A percentile compares a stretch with the other conserved stretches of the same genome.
phyloP scores from a whole-genome alignment of 2,329 filamentous ascomycete species.

The Pseudogymnoascus sp. region DNA sequence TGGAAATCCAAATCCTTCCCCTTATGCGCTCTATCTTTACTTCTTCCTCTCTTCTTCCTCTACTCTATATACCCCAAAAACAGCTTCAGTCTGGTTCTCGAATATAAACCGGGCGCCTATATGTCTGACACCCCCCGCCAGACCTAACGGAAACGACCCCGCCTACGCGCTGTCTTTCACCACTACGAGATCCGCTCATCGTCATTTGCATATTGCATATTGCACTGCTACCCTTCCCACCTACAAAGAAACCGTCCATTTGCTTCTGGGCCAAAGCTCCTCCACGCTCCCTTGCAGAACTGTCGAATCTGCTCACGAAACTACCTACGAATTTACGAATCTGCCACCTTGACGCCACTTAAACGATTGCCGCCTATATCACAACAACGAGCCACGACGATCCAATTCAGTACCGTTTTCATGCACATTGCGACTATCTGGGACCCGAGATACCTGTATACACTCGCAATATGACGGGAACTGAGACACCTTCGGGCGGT shows the following conservation, averaged over 20 bases:
- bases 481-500: constrained; percentile 5
- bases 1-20: background rate
- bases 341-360: constrained; percentile 4
- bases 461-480: constrained; percentile 4
- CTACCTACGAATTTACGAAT: background rate
- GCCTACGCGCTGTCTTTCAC: background rate
- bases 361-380: background rate
- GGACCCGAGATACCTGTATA: constrained; percentile 3
- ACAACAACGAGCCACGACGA: background rate
- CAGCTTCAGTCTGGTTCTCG: background rate
- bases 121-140: background rate
- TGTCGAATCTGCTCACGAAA: background rate
- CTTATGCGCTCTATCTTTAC: background rate
- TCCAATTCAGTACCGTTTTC: background rate
- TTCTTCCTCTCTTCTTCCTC: background rate
- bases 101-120: background rate
- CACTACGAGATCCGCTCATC: background rate
- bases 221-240: background rate
- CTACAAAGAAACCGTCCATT: background rate
- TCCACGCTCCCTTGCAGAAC: background rate
- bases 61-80: background rate
- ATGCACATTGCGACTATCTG: background rate
- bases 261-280: background rate
- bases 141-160: background rate
- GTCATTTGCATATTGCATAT: constrained; percentile 2